These are phyloP conservation scores for Colletotrichum orbiculare DNA, from an alignment of 2,329 filamentous ascomycete genomes.

Conservation along the genomic window DNA sequence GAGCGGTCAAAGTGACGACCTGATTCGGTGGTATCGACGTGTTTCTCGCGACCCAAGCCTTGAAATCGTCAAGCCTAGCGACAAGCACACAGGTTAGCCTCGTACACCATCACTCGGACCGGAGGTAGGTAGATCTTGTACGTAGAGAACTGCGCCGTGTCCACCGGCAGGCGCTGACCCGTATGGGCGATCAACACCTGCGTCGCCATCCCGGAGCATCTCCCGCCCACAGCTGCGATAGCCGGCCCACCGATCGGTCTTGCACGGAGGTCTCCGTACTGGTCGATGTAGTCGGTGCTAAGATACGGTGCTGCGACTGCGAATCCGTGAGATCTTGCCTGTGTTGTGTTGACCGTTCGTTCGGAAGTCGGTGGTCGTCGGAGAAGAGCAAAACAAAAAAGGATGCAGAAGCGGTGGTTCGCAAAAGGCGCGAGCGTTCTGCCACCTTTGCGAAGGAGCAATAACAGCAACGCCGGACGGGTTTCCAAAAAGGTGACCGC, in stretches of 20 bases:
- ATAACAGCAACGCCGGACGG: conserved; percentile 14
- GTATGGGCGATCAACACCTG: conserved; percentile 93
- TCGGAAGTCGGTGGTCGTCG: background rate
- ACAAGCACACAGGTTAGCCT: conserved; percentile 28
- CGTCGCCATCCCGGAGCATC: conserved; percentile 81
- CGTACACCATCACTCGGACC: background rate
- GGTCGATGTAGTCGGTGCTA: no score
- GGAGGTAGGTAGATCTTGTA: conserved; percentile 52
- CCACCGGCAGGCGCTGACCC: conserved; percentile 85
- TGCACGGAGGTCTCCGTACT: background rate
- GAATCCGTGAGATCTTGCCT: background rate
- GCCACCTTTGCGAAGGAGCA: no score
- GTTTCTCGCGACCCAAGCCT: conserved; percentile 80
- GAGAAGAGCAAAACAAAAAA: background rate
- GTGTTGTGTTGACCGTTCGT: background rate
- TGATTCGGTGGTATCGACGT: conserved; percentile 79
- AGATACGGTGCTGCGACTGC: no score
- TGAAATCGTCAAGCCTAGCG: conserved; percentile 82
- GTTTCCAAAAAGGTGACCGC: conserved; percentile 30
- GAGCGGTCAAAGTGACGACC: conserved; percentile 87
- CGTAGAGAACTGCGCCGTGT: conserved; percentile 80
- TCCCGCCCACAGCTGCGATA: conserved; percentile 42
- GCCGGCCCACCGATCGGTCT: conserved; percentile 24
- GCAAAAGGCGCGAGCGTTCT: conserved; percentile 26
- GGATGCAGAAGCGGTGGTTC: conserved; percentile 15